Base-by-base conservation (phyloP, 257 asterid species). In the Solanum pinnatisectum region DNA sequence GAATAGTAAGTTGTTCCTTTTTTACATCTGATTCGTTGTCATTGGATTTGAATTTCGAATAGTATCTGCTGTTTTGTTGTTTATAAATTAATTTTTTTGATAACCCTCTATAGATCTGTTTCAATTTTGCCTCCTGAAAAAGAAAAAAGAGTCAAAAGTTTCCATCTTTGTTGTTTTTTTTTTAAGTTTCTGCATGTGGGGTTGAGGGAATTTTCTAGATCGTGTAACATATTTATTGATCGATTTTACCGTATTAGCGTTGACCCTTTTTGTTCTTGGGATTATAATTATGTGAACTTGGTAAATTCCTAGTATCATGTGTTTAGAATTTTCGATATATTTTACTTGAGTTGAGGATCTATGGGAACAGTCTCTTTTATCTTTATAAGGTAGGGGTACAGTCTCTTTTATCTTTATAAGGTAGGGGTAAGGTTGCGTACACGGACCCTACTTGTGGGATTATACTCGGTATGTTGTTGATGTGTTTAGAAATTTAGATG, bases 1-100 rank as follows among this genome's bases (percentile, higher is more conserved):
- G 96, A 94, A 93, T 94, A 94, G 96, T 94, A 91, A 91, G 94
- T 89, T 32, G 76, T 86, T 77, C 25, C 67, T 72, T 65, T 76
- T 12, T 49, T 40, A 20, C 16, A 49, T 49, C 42, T 5, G 42
- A 25, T 25, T 77, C 4, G 8, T 72, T 36, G 8, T 78, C 63
- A 37, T 76, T 37, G 22, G 83, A 76, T 37, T 76, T 3, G 18
- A 78, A 42, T 40, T 81, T 44, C 33, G 52, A 76, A 39, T 77
- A 39, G 12, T 15, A 23, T 39, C 1, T 78, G 25, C n/a, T 25
- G 60, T 40, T 77, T 23, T 77, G 1, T 27, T 13, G 16, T 77
- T 77, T 25, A 40, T 40, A n/a, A 39, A n/a, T 23, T 12, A 56
- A 13, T 77, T 77, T 13, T 30, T n/a, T 25, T 27, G 20, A 18